Percentiles rank a stretch among this genome's conserved stretches.
Evolutionary conservation across 208 protist genomes (phyloP).

Genomic region (Leishmania tarentolae): DNA sequence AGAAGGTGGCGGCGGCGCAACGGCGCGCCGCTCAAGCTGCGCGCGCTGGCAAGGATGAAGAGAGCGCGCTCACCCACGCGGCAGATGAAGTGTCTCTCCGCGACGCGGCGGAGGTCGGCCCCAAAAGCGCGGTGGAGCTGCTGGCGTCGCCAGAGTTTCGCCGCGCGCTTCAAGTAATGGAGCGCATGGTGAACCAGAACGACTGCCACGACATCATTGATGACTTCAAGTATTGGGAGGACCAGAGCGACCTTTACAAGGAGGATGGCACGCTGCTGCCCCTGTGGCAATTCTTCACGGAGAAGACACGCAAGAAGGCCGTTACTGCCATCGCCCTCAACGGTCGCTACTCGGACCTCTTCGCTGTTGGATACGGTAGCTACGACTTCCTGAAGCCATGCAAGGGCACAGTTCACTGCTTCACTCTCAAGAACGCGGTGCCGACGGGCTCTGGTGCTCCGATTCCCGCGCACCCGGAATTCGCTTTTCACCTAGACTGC

Average conservation of each 20-base stretch:
- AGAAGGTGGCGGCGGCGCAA: slow-evolving; percentile 71
- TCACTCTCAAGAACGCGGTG: slow-evolving; percentile 97
- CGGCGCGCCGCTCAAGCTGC: slow-evolving; percentile 65
- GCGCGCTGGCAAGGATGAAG: slow-evolving; percentile 81
- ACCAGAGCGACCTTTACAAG: slow-evolving; percentile 94
- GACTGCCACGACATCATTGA: slow-evolving; percentile 95
- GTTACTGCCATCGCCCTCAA: slow-evolving; percentile 96
- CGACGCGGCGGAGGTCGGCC: slow-evolving; percentile 13
- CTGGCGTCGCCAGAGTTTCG: slow-evolving; percentile 60
- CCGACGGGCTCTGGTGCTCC: slow-evolving; percentile 53
- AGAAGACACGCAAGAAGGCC: slow-evolving; percentile 83
- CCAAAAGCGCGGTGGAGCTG: slow-evolving; percentile 59
- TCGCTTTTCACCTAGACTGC: slow-evolving; percentile 87
- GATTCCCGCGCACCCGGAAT: slow-evolving; percentile 93
- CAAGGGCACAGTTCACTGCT: slow-evolving; percentile 94
- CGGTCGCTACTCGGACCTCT: slow-evolving; percentile 95
- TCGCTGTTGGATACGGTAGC: slow-evolving; percentile 97
- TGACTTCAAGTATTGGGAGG: slow-evolving; percentile 98
- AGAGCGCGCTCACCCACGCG: slow-evolving; percentile 28
- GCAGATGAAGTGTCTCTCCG: slow-evolving; percentile 18
- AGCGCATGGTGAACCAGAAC: slow-evolving; percentile 98
- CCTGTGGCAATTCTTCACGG: slow-evolving; percentile 95
- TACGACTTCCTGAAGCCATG: slow-evolving; percentile 97
- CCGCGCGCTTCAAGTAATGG: slow-evolving; percentile 90
- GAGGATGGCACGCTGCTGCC: slow-evolving; percentile 95